Percentiles rank a stretch among this genome's conserved stretches.
Conservation (phyloP, 495 filamentous ascomycete genomes). For the Aspergillus avenaceus region DNA sequence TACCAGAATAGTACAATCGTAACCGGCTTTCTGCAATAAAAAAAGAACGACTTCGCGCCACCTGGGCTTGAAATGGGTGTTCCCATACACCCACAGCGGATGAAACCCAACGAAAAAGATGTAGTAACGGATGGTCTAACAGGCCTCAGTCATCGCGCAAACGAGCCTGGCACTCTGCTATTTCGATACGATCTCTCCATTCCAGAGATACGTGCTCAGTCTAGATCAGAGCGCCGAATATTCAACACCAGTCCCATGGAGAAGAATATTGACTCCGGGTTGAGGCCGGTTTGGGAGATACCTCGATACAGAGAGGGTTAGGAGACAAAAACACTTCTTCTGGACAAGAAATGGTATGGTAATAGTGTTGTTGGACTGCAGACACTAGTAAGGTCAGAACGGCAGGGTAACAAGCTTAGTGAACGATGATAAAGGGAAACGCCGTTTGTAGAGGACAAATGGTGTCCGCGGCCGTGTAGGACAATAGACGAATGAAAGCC, state of each 20-base stretch:
- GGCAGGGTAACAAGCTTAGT: constrained; percentile 3
- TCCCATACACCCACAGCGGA: constrained; percentile 14
- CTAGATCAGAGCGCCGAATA: constrained; percentile 22
- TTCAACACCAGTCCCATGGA: constrained; percentile 8
- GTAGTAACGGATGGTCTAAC: constrained; percentile 21
- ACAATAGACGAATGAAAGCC: constrained; percentile 8
- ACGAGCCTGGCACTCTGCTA: constrained; percentile 23
- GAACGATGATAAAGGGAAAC: constrained; percentile 13
- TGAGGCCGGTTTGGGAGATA: not conserved
- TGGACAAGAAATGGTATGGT: constrained; percentile 1
- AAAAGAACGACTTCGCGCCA: constrained; percentile 10
- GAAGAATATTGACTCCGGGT: constrained; percentile 6
- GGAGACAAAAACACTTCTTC: not conserved
- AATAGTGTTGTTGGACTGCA: constrained; percentile 12
- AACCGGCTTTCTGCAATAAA: constrained; percentile 5
- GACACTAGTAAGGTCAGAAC: constrained; percentile 11
- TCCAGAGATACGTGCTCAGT: constrained; percentile 31
- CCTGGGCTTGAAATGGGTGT: constrained; percentile 9
- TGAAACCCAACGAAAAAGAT: constrained; percentile 12
- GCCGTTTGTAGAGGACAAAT: constrained; percentile 17
- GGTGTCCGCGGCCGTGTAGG: constrained; percentile 8
- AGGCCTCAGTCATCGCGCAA: constrained; percentile 27
- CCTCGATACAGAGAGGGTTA: constrained; percentile 2
- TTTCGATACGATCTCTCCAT: constrained; percentile 27
- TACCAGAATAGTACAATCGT: not conserved